Base-by-base conservation (phyloP, 78 protist species). In the Diacronema lutheri region DNA sequence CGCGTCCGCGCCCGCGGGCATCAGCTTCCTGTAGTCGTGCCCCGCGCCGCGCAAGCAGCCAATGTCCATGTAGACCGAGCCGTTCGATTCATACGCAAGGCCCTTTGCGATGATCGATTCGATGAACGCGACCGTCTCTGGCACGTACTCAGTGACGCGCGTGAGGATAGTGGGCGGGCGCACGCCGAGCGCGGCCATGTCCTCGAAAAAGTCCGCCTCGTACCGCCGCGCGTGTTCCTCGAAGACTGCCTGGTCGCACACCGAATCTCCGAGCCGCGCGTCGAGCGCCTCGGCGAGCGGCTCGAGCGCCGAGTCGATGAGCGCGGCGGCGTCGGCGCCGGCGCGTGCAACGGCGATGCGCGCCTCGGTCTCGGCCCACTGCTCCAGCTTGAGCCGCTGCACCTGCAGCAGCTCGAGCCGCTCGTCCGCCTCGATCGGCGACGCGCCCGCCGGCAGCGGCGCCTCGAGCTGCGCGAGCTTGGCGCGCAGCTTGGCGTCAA, bases 101-200 rank as follows among this genome's bases (percentile, higher is more conserved):
- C 73, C 71, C 12, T 23, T 19, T 5, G 71, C 71, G 29, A 56
- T 25, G 10, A 71, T 71, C 12, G 26, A 12, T 26, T 23, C 38
- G 23, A 97, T 93, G 91, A 71, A 97, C 13, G 74, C 76, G 38
- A 93, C 79, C 81, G 97, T 95, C 89, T 95, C 88, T 19, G 95
- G 97, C 14, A 98, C 95, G 86, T 95, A 97, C 58, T 98, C 99
- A 50, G 97, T 96, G 21, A 98, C 88, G 29, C 99, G 89, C 10
- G 99, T 95, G 38, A 97, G 60, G 16, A 73, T 92, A 72, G 92
- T 95, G 25, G 99, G 98, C 44, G 82, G 93, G 33, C 81, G 80
- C 26, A 96, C 95, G 71, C 82, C 40, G 25, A 95, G 92, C 50
- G 68, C 35, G 2, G 9, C 35, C 97, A 97, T 89, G 91, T 96